These are phyloP conservation scores for Verticillium dahliae DNA, from an alignment of 2,329 filamentous ascomycete species.

Conservation along the genomic window DNA sequence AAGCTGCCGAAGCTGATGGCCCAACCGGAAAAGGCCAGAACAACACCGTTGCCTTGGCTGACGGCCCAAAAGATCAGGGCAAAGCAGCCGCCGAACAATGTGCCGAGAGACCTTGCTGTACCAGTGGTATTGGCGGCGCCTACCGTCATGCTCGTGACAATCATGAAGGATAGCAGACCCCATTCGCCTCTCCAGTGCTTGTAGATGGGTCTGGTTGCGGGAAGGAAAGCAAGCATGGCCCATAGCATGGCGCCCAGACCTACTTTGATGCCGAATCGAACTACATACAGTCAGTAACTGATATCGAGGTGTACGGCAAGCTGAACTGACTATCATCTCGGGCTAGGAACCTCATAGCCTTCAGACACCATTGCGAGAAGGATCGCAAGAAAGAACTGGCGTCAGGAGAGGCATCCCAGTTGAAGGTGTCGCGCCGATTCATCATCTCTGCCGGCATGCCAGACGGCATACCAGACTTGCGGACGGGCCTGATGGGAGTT, in stretches of 20 bases:
- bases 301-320: neutral
- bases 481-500: constrained; percentile 36
- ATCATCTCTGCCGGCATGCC: constrained; percentile 50
- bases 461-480: constrained; percentile 46
- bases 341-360: constrained; percentile 38
- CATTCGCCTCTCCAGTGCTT: constrained; percentile 90
- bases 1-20: constrained; percentile 77
- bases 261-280: constrained; percentile 84
- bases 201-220: constrained; percentile 71
- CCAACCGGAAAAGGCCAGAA: constrained; percentile 77
- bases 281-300: constrained; percentile 9
- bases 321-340: constrained; percentile 44
- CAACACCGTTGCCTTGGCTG: constrained; percentile 64
- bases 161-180: constrained; percentile 95
- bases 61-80: constrained; percentile 74
- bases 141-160: constrained; percentile 96
- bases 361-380: constrained; percentile 38
- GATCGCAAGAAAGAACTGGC: constrained; percentile 35
- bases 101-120: constrained; percentile 78
- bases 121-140: constrained; percentile 93
- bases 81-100: constrained; percentile 69
- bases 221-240: constrained; percentile 82
- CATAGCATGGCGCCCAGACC: constrained; percentile 84
- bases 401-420: constrained; percentile 48
- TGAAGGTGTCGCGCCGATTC: constrained; percentile 44